Conservation (phyloP, 768 basidiomycete species). For the Amanita thiersii region DNA sequence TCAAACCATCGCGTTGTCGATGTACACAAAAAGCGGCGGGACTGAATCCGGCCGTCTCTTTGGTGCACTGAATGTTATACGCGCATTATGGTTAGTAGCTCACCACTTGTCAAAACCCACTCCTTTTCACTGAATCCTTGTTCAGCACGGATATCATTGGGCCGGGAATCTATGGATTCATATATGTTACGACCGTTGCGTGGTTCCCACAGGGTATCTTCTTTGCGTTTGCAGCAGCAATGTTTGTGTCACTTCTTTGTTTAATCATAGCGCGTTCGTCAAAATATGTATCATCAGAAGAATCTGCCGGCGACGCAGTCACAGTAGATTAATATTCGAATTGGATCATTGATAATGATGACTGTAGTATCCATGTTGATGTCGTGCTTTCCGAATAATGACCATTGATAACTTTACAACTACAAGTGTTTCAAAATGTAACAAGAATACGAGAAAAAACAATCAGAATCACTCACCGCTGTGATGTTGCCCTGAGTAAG, state of each 20-base stretch:
- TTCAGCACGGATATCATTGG: constrained; percentile 64
- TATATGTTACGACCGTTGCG: constrained; percentile 66
- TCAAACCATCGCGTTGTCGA: constrained; percentile 64
- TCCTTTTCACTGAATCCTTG: constrained; percentile 5
- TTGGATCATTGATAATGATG: too few species aligned
- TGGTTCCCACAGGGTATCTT: constrained; percentile 66
- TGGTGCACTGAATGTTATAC: constrained; percentile 70
- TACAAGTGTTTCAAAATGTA: too few species aligned
- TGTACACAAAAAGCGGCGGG: constrained; percentile 48
- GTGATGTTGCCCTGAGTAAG: background rate
- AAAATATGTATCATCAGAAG: background rate
- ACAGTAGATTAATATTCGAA: too few species aligned
- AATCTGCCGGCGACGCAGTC: too few species aligned
- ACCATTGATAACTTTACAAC: too few species aligned
- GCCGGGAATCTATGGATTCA: constrained; percentile 65
- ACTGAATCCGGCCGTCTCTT: constrained; percentile 69
- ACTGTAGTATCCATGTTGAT: too few species aligned
- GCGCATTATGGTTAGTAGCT: constrained; percentile 48
- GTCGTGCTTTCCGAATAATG: too few species aligned
- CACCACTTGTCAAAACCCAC: too few species aligned
- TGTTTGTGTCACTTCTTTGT: constrained; percentile 34
- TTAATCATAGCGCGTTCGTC: background rate
- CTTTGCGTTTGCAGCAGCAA: constrained; percentile 36
- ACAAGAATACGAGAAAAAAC: too few species aligned
- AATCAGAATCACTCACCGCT: too few species aligned